Base-by-base conservation (phyloP, 352 stramenopile species). In the Phytophthora nicotianae region DNA sequence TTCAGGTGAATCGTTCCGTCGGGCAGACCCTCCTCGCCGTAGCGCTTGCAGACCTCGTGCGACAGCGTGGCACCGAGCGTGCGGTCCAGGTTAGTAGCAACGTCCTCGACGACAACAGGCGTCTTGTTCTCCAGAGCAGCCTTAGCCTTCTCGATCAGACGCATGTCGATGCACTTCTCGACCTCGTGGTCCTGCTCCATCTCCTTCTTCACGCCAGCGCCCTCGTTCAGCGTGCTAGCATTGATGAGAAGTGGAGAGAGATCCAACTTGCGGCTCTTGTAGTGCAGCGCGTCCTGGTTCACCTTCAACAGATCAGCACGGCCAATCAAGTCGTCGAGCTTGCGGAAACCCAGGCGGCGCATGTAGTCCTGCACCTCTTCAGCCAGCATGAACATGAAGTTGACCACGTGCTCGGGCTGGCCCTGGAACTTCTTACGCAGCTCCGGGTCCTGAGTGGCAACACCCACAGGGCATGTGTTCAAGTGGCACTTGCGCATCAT, bases 401-500 rank as follows among this genome's bases (percentile, higher is more conserved):
- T 98, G 45, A 98, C 86, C 16, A 98, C 96, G 68, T 99, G 95
- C 70, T 98, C 95, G 33, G 96, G 96, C 74, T 98, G 84, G 32
- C 96, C 96, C 47, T 86, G 80, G 73, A 99, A 99, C 69, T 98
- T 98, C 62, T 94, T 93, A 43, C 95, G 83, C 17, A 99, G 81
- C 65, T 98, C 93, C 66, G 94, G 86, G 60, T 98, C 95, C 78
- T 99, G 96, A 4, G 96, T 99, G n/a, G 96, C 96, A 66, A 99
- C 93, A 54, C 96, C 96, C n/a, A 99, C 96, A 21, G 96, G 96
- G 74, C 96, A 99, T 10, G 96, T 98, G 77, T 99, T 98, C 64
- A 98, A 83, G 78, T 99, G 96, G 68, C 89, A 97, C 72, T 99
- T 99, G 50, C 96, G 83, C 95, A 98, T 98, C 96, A 98, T 99